Conservation (phyloP, 2,329 filamentous ascomycete genomes). For the Cercospora canescens region DNA sequence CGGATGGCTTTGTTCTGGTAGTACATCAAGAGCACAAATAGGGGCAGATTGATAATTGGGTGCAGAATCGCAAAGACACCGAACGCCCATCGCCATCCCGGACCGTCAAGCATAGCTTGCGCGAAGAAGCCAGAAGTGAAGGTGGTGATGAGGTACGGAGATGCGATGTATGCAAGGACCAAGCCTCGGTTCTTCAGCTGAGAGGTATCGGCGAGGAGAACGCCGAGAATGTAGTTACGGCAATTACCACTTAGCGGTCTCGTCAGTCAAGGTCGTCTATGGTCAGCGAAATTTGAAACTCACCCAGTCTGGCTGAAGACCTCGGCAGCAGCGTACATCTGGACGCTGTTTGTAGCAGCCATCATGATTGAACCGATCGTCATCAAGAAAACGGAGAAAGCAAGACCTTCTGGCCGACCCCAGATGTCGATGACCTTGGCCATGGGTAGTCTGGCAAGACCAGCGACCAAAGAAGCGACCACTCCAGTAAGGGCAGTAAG, state of each 20-base stretch:
- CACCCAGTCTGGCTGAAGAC: conserved; percentile 31
- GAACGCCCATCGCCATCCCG: conserved; percentile 34
- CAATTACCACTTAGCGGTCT: conserved; percentile 21
- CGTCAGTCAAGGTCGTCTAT: not conserved
- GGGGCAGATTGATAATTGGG: conserved; percentile 27
- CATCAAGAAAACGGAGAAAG: conserved; percentile 35
- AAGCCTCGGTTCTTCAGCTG: conserved; percentile 32
- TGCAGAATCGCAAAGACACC: conserved; percentile 34
- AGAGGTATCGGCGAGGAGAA: conserved; percentile 35
- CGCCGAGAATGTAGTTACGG: conserved; percentile 30
- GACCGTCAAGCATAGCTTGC: conserved; percentile 24
- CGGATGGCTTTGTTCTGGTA: conserved; percentile 29
- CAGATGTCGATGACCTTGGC: conserved; percentile 45
- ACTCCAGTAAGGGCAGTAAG: conserved; percentile 39
- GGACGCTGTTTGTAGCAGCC: conserved; percentile 29
- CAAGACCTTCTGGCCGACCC: conserved; percentile 43
- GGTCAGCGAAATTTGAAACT: not conserved
- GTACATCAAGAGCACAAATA: conserved; percentile 28
- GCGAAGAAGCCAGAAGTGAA: conserved; percentile 31
- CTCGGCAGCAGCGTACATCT: conserved; percentile 32
- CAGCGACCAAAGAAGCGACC: conserved; percentile 39
- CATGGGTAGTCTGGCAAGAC: conserved; percentile 39
- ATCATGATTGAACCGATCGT: conserved; percentile 31
- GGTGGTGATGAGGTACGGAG: conserved; percentile 35
- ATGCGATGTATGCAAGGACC: conserved; percentile 31